Conservation (phyloP, 352 stramenopile species). For the Elongisporangium prolatum region DNA sequence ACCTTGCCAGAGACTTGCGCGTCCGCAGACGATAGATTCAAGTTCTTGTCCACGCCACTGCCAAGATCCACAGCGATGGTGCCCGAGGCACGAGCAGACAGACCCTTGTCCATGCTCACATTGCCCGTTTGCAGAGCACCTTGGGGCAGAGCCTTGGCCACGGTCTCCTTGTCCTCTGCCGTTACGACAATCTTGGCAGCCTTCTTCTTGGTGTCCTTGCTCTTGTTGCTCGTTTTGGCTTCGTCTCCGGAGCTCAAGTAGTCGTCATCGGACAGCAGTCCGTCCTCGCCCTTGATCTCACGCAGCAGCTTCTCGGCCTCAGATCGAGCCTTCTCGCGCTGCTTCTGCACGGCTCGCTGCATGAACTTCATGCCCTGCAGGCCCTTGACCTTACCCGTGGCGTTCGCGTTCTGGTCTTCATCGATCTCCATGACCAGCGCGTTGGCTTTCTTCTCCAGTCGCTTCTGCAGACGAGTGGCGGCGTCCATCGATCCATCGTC, state of each 20-base stretch:
- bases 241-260: slow-evolving; percentile 44
- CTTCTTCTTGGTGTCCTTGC: slow-evolving; percentile 24
- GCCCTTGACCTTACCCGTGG: slow-evolving; percentile 58
- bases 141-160: slow-evolving; percentile 46
- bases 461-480: slow-evolving; percentile 52
- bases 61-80: slow-evolving; percentile 75
- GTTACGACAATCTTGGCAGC: slow-evolving; percentile 41
- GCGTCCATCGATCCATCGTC: slow-evolving; percentile 39
- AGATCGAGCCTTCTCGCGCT: slow-evolving; percentile 88
- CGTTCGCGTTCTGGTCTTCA: slow-evolving; percentile 34
- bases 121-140: slow-evolving; percentile 49
- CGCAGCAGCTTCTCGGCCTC: slow-evolving; percentile 92
- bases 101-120: slow-evolving; percentile 70
- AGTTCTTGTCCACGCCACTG: slow-evolving; percentile 17
- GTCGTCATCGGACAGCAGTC: slow-evolving; percentile 55
- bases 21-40: slow-evolving; percentile 6
- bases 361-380: slow-evolving; percentile 98
- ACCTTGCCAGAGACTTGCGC: slow-evolving; percentile 7
- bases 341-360: slow-evolving; percentile 94
- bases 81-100: slow-evolving; percentile 57
- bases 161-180: slow-evolving; percentile 40
- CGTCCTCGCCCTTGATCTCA: slow-evolving; percentile 89
- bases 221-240: slow-evolving; percentile 20
- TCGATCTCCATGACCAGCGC: slow-evolving; percentile 77
- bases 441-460: slow-evolving; percentile 63